A percentile compares a stretch with the other conserved stretches of the same genome.
phyloP scores from a whole-genome alignment of 2,329 filamentous ascomycete species.

The Sporothrix inflata region DNA sequence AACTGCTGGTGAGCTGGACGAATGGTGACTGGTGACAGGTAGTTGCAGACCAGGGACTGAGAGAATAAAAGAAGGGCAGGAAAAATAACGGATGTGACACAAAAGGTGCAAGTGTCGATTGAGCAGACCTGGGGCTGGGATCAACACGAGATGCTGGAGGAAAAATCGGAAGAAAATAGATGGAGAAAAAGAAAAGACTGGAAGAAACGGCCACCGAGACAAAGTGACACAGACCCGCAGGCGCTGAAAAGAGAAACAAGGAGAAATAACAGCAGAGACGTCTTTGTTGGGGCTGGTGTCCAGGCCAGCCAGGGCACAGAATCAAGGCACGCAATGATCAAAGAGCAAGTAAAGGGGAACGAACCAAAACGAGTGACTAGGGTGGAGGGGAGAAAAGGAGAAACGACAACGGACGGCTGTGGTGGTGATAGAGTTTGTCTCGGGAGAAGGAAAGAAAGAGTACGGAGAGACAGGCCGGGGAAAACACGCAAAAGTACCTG shows the following conservation, averaged over 20 bases:
- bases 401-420: background rate
- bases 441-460: background rate
- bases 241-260: background rate
- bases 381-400: background rate
- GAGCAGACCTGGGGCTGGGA: background rate
- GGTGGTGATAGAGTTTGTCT: slow-evolving; percentile 11
- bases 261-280: background rate
- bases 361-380: slow-evolving; percentile 1
- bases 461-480: background rate
- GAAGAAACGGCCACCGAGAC: slow-evolving; percentile 9
- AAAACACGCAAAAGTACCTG: background rate
- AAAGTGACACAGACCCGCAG: slow-evolving; percentile 14
- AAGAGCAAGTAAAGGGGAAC: background rate
- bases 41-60: background rate
- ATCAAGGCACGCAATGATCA: background rate
- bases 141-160: slow-evolving; percentile 5
- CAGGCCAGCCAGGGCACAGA: background rate
- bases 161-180: background rate
- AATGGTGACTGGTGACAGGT: background rate
- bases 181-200: background rate
- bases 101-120: background rate
- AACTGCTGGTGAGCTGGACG: background rate
- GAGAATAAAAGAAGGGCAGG: background rate
- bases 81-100: slow-evolving; percentile 2
- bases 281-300: background rate